These are phyloP conservation scores for Coniferiporia weirii DNA, from an alignment of 1,284 basidiomycete species.

Conservation along the genomic window DNA sequence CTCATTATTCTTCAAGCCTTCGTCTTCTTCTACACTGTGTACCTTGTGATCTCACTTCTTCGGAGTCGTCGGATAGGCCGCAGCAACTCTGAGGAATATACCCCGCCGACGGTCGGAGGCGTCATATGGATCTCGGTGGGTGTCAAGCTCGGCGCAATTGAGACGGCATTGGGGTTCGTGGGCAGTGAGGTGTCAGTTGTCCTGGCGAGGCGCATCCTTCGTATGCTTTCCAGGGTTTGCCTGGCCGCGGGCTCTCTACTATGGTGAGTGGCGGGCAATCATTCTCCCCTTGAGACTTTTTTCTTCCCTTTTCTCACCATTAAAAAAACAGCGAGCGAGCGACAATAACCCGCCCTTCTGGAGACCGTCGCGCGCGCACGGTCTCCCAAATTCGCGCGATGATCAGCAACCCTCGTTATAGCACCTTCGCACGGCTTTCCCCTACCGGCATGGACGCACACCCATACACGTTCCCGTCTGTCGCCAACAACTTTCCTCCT, in stretches of 20 bases:
- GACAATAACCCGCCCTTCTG: slow-evolving; percentile 1
- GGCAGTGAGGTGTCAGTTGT: slow-evolving; percentile 44
- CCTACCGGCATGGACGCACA: slow-evolving; percentile 36
- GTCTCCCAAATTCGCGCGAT: slow-evolving; percentile 31
- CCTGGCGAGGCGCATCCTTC: slow-evolving; percentile 52
- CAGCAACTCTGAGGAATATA: slow-evolving; percentile 23
- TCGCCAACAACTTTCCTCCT: not conserved
- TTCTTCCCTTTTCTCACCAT: not conserved
- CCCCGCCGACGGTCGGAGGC: slow-evolving; percentile 50
- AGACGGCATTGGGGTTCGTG: slow-evolving; percentile 61
- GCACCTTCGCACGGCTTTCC: slow-evolving; percentile 48
- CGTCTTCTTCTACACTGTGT: slow-evolving; percentile 52
- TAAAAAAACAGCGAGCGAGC: not conserved
- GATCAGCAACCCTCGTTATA: slow-evolving; percentile 50
- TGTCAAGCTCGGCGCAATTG: slow-evolving; percentile 55
- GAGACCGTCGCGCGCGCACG: slow-evolving; percentile 6
- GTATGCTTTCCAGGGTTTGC: slow-evolving; percentile 46
- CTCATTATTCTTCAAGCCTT: slow-evolving; percentile 51
- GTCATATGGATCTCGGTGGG: slow-evolving; percentile 57
- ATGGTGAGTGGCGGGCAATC: slow-evolving; percentile 38
- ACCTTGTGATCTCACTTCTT: slow-evolving; percentile 47
- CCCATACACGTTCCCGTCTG: slow-evolving; percentile 23
- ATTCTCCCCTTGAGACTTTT: not conserved
- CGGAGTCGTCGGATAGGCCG: slow-evolving; percentile 48
- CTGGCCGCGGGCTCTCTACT: slow-evolving; percentile 57